Conservation (phyloP, 257 asterid species). For the Solanum acaule region DNA sequence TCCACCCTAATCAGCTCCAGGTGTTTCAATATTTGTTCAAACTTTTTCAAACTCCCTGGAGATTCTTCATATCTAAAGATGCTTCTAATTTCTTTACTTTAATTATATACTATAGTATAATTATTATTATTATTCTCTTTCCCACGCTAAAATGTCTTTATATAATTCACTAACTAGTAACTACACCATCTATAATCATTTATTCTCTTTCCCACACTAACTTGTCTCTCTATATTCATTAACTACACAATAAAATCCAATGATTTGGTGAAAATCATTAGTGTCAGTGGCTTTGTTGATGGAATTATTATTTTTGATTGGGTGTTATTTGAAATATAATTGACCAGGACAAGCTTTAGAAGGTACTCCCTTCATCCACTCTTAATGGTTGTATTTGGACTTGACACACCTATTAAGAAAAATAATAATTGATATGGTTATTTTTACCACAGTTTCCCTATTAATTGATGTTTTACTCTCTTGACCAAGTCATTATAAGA, state of each 20-base stretch:
- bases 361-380: not conserved
- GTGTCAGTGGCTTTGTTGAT: not conserved
- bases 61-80: not conserved
- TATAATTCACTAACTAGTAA: not conserved
- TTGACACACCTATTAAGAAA: not conserved
- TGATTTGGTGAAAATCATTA: not conserved
- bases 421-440: too few relatives aligned
- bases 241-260: not conserved
- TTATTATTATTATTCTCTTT: not conserved
- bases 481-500: too few relatives aligned
- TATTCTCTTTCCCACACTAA: not conserved
- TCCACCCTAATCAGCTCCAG: not conserved
- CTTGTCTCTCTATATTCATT: not conserved
- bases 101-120: not conserved
- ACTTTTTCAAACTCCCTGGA: not conserved
- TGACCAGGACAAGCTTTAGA: not conserved
- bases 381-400: too few relatives aligned
- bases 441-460: too few relatives aligned
- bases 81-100: not conserved
- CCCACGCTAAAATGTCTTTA: not conserved
- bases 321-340: not conserved
- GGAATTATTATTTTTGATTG: not conserved
- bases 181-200: not conserved
- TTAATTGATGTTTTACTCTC: not conserved
- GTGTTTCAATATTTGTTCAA: not conserved